Evolutionary conservation across 2,329 filamentous ascomycete species (phyloP), one percentile per base, ranked within the genome.

Genomic region (Stromatinia cepivora): DNA sequence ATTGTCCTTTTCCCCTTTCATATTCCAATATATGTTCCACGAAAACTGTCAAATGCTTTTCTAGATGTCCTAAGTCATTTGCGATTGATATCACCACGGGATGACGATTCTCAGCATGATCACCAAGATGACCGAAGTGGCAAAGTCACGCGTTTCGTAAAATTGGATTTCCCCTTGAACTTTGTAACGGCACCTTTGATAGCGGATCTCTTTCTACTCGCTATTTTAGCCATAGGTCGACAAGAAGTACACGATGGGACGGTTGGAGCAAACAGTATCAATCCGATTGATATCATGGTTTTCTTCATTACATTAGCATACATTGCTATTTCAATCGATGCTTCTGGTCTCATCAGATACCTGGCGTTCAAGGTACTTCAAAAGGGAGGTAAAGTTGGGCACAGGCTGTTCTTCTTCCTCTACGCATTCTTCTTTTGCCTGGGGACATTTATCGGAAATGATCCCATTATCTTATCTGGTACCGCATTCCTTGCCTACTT

Each of bases 401-500:
- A 89, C 70, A 80, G 84, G 36, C 81, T 93, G 1, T 93, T 90
- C 81, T 88, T 92, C 78, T 92, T 90, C 76, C 86, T 92, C 5
- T 92, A 92, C 74, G 79, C 82, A 50, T 92, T 93, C 81, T 92
- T 92, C 81, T 92, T 92, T 72, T 77, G 78, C 6, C 78, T 92
- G 0, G 89, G 89, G 1, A 86, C 81, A 75, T 90, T 90, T 73
- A 89, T 92, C 63, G 90, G 90, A 10, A 93, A 92, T 70, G 90
- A 93, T 72, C 90, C 90, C 0, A 89, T 92, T 72, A 91, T 92
- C 66, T 80, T 92, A 0, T 92, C 90, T 0, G 90, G 90, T 1
- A 93, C 90, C 0, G 86, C 90, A 0, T 92, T 92, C 69, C 83
- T 92, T 17, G 88, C 90, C 3, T 93, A 93, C 78, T 91, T 93